A percentile compares a stretch with the other conserved stretches of the same genome.
Conservation (phyloP, 768 basidiomycete genomes). For the Amanita exitialis region DNA sequence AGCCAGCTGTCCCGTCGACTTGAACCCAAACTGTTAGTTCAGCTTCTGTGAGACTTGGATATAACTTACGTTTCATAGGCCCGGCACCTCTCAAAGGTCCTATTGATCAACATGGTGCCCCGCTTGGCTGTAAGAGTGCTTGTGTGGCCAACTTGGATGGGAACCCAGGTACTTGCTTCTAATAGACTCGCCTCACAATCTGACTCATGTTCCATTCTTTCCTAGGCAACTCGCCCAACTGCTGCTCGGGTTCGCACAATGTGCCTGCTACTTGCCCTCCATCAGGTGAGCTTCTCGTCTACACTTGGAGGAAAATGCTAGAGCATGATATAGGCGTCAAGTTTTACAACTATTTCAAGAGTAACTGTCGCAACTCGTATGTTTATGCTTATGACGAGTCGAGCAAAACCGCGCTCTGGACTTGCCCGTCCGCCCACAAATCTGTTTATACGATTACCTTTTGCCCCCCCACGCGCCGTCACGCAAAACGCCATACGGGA, state of each 20-base stretch:
- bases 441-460: constrained; percentile 43
- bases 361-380: constrained; percentile 35
- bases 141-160: constrained; percentile 36
- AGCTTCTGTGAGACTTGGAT: neutral
- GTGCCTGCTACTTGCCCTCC: constrained; percentile 47
- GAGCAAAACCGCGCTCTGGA: constrained; percentile 40
- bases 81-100: constrained; percentile 44
- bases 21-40: constrained; percentile 41
- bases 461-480: constrained; percentile 21
- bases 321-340: neutral
- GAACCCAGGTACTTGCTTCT: constrained; percentile 20
- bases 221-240: constrained; percentile 48
- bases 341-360: constrained; percentile 32
- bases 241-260: constrained; percentile 48
- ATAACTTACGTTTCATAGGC: constrained; percentile 19
- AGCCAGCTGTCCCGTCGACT: constrained; percentile 20
- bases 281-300: constrained; percentile 19
- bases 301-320: neutral
- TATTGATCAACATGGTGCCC: constrained; percentile 38
- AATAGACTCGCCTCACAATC: neutral
- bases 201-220: neutral
- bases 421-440: constrained; percentile 27
- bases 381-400: constrained; percentile 48
- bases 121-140: constrained; percentile 53
- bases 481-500: too few species aligned